Percentiles rank a stretch among this genome's conserved stretches.
Conservation (phyloP, 1,139 yeast species). For the Kurtzmaniella quercitrusa region DNA sequence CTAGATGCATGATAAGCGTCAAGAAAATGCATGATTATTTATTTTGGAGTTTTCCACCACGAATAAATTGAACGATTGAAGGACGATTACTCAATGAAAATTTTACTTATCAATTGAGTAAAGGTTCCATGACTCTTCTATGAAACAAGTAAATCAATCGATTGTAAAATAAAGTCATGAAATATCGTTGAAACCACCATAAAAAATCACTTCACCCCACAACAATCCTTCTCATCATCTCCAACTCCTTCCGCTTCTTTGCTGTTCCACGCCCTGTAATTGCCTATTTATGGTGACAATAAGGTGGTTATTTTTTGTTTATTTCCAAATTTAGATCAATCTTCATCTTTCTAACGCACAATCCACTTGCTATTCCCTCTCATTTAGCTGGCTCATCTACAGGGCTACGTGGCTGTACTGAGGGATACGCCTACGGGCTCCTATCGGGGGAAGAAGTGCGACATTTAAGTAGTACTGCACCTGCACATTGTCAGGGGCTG, state of each 20-base stretch:
- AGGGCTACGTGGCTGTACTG: slow-evolving; percentile 5
- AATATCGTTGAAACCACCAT: too few relatives aligned
- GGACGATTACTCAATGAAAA: too few relatives aligned
- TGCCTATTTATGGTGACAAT: background rate
- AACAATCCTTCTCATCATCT: background rate
- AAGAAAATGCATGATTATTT: background rate
- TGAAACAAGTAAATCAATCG: too few relatives aligned
- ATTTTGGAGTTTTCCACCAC: background rate
- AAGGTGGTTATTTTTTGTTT: background rate
- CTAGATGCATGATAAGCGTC: background rate
- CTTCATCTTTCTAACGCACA: background rate
- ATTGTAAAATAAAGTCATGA: too few relatives aligned
- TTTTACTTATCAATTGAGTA: too few relatives aligned
- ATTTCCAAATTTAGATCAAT: background rate
- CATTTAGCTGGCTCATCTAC: slow-evolving; percentile 1
- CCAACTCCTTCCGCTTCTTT: background rate
- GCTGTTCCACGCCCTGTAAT: background rate
- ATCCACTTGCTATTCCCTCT: background rate
- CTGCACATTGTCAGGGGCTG: slow-evolving; percentile 5
- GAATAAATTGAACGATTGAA: too few relatives aligned
- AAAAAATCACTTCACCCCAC: too few relatives aligned
- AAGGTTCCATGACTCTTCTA: too few relatives aligned
- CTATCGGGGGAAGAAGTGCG: background rate
- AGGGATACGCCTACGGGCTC: slow-evolving; percentile 3
- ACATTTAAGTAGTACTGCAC: background rate